A percentile compares a stretch with the other conserved stretches of the same genome.
These are phyloP conservation scores for Sodiomyces alkalinus DNA, from an alignment of 2,329 filamentous ascomycete species.

Conservation along the genomic window DNA sequence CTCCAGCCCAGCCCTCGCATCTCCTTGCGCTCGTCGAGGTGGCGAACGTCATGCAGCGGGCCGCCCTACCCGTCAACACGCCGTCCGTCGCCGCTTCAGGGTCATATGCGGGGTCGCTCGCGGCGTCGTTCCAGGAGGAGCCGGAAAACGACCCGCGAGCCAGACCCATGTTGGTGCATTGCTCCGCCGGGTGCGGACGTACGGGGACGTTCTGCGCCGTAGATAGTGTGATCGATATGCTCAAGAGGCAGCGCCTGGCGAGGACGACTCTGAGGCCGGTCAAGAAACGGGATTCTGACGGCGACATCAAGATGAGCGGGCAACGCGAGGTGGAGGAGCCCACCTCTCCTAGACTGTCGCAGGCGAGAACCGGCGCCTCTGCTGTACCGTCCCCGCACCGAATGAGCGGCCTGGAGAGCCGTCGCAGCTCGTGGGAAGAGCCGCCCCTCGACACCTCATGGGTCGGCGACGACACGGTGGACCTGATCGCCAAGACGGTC, in stretches of 20 bases:
- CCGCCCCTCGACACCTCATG: slow-evolving; percentile 37
- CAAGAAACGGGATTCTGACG: slow-evolving; percentile 20
- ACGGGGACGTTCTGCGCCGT: slow-evolving; percentile 96
- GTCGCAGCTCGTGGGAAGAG: slow-evolving; percentile 4
- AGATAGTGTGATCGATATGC: slow-evolving; percentile 88
- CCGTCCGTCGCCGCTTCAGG: slow-evolving; percentile 18
- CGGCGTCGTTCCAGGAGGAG: slow-evolving; percentile 35
- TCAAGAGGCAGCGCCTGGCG: slow-evolving; percentile 61
- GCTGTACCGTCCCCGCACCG: slow-evolving; percentile 4
- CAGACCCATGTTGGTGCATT: slow-evolving; percentile 80
- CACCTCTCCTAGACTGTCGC: slow-evolving; percentile 14
- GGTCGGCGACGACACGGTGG: slow-evolving; percentile 54
- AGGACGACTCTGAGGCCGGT: slow-evolving; percentile 12
- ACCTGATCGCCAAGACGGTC: slow-evolving; percentile 75
- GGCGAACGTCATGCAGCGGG: slow-evolving; percentile 58
- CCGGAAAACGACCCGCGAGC: slow-evolving; percentile 36
- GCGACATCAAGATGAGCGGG: slow-evolving; percentile 29
- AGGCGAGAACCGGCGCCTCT: slow-evolving; percentile 7
- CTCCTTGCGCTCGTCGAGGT: slow-evolving; percentile 82
- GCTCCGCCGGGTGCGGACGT: slow-evolving; percentile 86
- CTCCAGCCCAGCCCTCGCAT: slow-evolving; percentile 76
- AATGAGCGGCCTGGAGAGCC: slow-evolving; percentile 2
- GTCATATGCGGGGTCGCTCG: slow-evolving; percentile 14
- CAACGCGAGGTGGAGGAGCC: slow-evolving; percentile 14
- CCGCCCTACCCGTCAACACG: slow-evolving; percentile 31